Base-by-base conservation (phyloP, 1,284 basidiomycete genomes). In the Cryptococcus deneoformans region DNA sequence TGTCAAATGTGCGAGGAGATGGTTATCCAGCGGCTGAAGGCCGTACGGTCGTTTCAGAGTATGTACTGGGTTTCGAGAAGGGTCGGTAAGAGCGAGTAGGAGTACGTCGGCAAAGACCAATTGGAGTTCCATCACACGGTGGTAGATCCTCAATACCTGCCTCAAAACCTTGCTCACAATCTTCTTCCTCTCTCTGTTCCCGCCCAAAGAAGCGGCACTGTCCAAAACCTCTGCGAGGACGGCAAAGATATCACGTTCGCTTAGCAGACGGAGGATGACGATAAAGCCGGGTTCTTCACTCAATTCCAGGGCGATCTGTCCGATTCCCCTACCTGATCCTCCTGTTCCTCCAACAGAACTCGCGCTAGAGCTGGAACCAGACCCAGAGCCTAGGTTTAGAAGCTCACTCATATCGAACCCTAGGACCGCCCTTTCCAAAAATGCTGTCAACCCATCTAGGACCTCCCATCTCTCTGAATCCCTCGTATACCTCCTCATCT, bases 41-140 rank as follows among this genome's bases (percentile, higher is more conserved):
- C 63, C 65, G n/a, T 69, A 54, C 0, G 74, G 74, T 47, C 69
- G 63, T 46, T 67, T 68, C 65, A 73, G 71, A 34, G 62, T 53
- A 24, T 61, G 55, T 14, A 51, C 50, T 20, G 57, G 50, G 45
- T 61, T 63, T 4, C 68, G 66, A 14, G 67, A 47, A 1, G 68
- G 63, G 46, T 92, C 87, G 7, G 84, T 79, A 6, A 95, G 82
- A 4, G 89, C 78, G 2, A 93, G 90, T 10, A 96, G 80, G 47
- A 97, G 84, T 14, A 94, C 86, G 59, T 97, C 92, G 47, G 93
- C 81, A 80, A 95, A 98, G 52, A 91, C 83, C 53, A 90, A 86
- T 73, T 98, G 93, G 37, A 93, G 82, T 56, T 91, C 88, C 54
- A 97, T 80, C 0, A 90, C 84, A 1, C 92, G 85, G 63, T 87